Evolutionary conservation across 306 rosid genomes (phyloP), one percentile per base, ranked within the genome.

Genomic region (Acacia crassicarpa): DNA sequence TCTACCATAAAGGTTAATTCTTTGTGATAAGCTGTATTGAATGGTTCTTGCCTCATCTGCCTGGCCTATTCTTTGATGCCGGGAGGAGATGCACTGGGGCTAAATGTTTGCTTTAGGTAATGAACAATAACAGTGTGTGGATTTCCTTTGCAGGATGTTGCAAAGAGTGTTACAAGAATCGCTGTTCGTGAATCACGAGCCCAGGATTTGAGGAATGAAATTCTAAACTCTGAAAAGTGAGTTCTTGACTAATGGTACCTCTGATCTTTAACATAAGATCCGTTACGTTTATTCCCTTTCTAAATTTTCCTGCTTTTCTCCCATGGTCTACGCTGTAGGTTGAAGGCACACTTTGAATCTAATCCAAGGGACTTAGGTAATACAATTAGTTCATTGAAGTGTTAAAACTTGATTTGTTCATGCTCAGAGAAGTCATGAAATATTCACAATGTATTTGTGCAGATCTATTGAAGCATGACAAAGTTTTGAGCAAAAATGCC

Each of bases 401-500:
- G 62, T 40, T 61, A 27, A n/a, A 62, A 72, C 67, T 59, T 38
- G 20, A 27, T 59, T 69, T 78, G 35, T 81, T 51, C 15, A 16
- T 27, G 40, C 51, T 73, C 25, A 0, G 16, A 72, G 84, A 80
- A 51, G 77, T 14, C 38, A 68, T 76, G 16, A 44, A 77, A 46
- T 44, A 56, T 78, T 74, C 35, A 66, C 66, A 79, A 87, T 67
- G 46, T 51, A 38, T 83, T 78, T 80, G 87, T 79, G 86, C 92
- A 92, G 99, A 90, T 88, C 87, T 92, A 49, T 85, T 95, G 92
- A 93, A 95, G 81, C 99, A 95, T 45, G 99, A 95, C 82, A 95
- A 95, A 84, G 83, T 89, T 85, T 80, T 95, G 74, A 95, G 99
- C 96, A 95, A 93, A 92, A 92, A 87, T 54, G 91, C 92, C 73